Base-by-base conservation (phyloP, 2,329 filamentous ascomycete species). In the Calonectria crousiana region DNA sequence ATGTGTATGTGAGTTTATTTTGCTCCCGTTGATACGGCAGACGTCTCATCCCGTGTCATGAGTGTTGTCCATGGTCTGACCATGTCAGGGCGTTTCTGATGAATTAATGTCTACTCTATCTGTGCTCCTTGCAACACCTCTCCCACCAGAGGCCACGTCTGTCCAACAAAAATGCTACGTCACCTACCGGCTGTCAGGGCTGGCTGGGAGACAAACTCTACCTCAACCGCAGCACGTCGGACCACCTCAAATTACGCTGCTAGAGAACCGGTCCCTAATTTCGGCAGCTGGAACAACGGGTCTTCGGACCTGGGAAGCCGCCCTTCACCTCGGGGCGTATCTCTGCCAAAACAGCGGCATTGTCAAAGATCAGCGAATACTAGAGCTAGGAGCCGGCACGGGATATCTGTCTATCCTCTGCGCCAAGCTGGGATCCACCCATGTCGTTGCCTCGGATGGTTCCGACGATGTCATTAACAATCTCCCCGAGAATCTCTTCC, bases 231-330 rank as follows among this genome's bases (percentile, higher is more conserved):
- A 72, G 3, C 13, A 62, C 11, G 56, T 53, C 28, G 47, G 62
- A 0, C 66, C 41, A 10, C 73, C 71, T 66, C 72, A 49, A 34
- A 89, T 95, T 71, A 93, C 92, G 1, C 86, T 95, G 1, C 88
- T 94, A 18, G 94, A 96, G 84, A 92, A 92, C 38, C 90, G 92
- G 3, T 89, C 89, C 36, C 88, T 96, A 34, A 90, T 96, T 62
- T 92, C 93, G 1, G 92, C 92, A 2, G 89, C 89, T 0, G 93
- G 94, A 1, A 95, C 93, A 0, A 96, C 94, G 0, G 94, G 94
- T 1, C 88, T 94, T 30, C 90, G 94, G 41, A 96, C 95, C 0
- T 97, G 94, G 95, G 95, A 96, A 82, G 94, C 94, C 1, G 92
- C 93, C 2, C 85, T 96, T 11, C 93, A 95, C 78, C 87, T 96